Base-by-base conservation (phyloP, 192 early-diverging fungal genomes). In the Backusella sp. region DNA sequence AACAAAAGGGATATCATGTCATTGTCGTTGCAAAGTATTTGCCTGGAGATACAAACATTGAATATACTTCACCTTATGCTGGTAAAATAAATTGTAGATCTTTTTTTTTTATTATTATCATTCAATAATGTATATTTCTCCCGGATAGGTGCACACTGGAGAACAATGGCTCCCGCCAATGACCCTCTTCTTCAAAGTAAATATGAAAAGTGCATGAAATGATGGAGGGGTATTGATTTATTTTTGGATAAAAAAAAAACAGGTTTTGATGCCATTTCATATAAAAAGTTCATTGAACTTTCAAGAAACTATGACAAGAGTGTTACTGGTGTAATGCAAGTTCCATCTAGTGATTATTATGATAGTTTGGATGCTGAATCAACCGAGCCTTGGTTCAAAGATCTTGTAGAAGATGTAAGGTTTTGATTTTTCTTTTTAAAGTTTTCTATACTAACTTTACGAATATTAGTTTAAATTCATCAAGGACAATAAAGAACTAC, bases 321-420 rank as follows among this genome's bases (percentile, higher is more conserved):
- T 41, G 19, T 69, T 3, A 79, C 86, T 6, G 90, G 90, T 32
- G 72, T 91, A 71, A 86, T 86, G 88, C 83, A 73, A 53, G 44
- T 87, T 59, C 79, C 74, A 14, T 86, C 80, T 2, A 82, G 83
- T 59, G 89, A 93, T 69, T 91, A 86, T 68, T 93, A 83, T 80
- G 87, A 89, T 37, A 77, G 80, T 39, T 76, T 83, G 42, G 84
- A 84, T 21, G 80, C 84, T 52, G 79, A 80, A 42, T 87, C 85
- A 69, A 76, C 82, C 8, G 83, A 92, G n/a, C 91, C 91, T 6
- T 93, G 89, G 89, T 93, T 91, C 75, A 83, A 82, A 17, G 71
- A 79, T 41, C 62, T 90, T 65, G 77, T 87, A 19, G 79, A 80
- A 42, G 83, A 84, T 74, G 88, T 88, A 86, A 66, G 74, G 68